A percentile compares a stretch with the other conserved stretches of the same genome.
Conservation (phyloP, 129 eudicot genomes). For the Scalesia atractyloides region DNA sequence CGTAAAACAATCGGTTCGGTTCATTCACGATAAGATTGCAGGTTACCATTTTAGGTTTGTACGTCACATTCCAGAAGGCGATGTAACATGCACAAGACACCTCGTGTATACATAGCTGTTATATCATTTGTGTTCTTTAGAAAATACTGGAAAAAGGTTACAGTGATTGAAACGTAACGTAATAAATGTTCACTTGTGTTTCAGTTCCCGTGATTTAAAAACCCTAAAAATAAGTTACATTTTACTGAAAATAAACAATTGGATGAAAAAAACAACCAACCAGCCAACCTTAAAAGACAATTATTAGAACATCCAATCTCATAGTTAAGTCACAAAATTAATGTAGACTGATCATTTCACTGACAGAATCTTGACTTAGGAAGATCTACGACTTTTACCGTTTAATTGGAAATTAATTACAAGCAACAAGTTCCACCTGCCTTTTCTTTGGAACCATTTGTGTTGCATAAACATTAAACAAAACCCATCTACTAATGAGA, state of each 20-base stretch:
- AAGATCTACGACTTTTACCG: not conserved
- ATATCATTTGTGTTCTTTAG: not conserved
- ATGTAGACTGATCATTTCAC: constrained; percentile 10
- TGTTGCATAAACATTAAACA: no score
- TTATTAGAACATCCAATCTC: not conserved
- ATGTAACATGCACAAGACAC: no score
- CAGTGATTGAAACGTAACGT: no score
- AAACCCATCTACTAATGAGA: no score
- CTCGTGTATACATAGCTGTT: not conserved
- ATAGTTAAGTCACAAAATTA: not conserved
- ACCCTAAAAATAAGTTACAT: not conserved
- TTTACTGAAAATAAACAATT: not conserved
- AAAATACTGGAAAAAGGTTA: not conserved
- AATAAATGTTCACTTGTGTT: no score
- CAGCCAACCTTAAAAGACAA: constrained; percentile 3
- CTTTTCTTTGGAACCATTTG: no score
- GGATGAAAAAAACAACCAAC: not conserved
- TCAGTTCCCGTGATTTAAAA: no score
- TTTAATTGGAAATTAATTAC: not conserved
- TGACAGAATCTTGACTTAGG: constrained; percentile 7
- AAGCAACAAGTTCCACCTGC: no score
- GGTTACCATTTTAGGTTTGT: no score
- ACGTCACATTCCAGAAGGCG: no score
- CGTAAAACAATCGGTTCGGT: no score
- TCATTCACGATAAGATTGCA: no score